Percentiles rank a stretch among this genome's conserved stretches.
Evolutionary conservation across 768 basidiomycete species (phyloP).

Genomic region (Suillus cothurnatus): DNA sequence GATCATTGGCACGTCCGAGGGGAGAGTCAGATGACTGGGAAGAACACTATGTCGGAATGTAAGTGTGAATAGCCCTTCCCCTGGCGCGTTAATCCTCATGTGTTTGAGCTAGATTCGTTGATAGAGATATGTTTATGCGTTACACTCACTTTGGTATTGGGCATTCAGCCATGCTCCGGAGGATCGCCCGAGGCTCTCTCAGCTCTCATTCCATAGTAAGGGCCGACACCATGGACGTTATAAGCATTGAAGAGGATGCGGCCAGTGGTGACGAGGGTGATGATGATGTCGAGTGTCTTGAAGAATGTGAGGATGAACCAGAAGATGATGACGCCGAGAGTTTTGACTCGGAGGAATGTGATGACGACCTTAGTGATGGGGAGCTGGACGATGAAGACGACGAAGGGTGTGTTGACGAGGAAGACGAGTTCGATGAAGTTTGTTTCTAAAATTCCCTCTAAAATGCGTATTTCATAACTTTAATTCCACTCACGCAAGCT

Average conservation of each 20-base stretch:
- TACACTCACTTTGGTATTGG: neutral
- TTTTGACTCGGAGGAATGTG: neutral
- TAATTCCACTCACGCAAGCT: too few species aligned
- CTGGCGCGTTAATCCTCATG: too few species aligned
- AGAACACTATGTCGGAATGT: too few species aligned
- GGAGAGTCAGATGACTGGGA: too few species aligned
- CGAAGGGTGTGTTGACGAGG: neutral
- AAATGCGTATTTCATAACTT: neutral
- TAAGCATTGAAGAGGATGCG: too few species aligned
- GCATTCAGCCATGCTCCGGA: neutral
- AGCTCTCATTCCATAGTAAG: too few species aligned
- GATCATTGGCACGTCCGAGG: too few species aligned
- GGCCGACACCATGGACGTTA: too few species aligned
- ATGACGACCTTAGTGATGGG: neutral
- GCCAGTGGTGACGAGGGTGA: too few species aligned
- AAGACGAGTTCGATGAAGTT: neutral
- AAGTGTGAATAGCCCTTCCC: too few species aligned
- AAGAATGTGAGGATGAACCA: neutral
- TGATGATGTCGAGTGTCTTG: neutral
- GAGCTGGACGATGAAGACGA: neutral
- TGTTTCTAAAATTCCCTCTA: neutral
- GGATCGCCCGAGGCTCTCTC: neutral
- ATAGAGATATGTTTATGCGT: constrained; percentile 1
- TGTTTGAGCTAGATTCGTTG: constrained; percentile 1
- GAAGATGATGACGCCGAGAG: neutral